Evolutionary conservation across 2,329 filamentous ascomycete genomes (phyloP), one percentile per base, ranked within the genome.

Genomic region (Claviceps purpurea): DNA sequence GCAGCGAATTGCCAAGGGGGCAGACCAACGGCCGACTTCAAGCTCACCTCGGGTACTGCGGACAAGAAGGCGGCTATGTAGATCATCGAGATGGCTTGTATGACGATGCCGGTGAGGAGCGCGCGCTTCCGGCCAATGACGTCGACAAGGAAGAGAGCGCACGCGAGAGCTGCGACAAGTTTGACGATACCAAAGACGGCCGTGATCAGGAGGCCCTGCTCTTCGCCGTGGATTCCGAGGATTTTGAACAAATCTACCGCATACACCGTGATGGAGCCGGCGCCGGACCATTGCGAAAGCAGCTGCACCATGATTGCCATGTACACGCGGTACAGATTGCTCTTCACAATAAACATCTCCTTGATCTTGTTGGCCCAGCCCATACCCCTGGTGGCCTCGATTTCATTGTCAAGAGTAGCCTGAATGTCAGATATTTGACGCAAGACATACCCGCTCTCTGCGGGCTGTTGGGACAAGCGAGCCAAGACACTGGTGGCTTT

Each of bases 161-260:
- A 90, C 39, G 79, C 57, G 37, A 89, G 63, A 13, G 84, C 79
- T 0, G 82, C 76, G 5, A 78, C 63, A 51, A 90, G 77, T 62
- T 90, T 90, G 59, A 89, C 73, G 49, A 89, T 77, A 42, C 86
- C 86, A 51, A 90, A 89, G 50, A 91, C 79, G 3, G 79, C 85
- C 0, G 84, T 89, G 16, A 86, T 78, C 41, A 89, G 79, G 0
- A 89, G 76, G 51, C 80, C 80, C 64, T 88, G 82, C 44, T 82
- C 76, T 45, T 75, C 75, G 7, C 85, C 85, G 1, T 75, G 78
- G 47, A 85, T 79, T 4, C 86, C 87, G 41, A 90, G 75, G 53
- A 89, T 75, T 8, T 72, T 73, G 65, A 91, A 90, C 50, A 89
- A 78, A 55, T 88, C 78, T 0, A 82, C 78, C 0, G 86, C 85